A percentile compares a stretch with the other conserved stretches of the same genome.
Conservation (phyloP, 176 grass and related monocot genomes). For the Eragrostis curvula region DNA sequence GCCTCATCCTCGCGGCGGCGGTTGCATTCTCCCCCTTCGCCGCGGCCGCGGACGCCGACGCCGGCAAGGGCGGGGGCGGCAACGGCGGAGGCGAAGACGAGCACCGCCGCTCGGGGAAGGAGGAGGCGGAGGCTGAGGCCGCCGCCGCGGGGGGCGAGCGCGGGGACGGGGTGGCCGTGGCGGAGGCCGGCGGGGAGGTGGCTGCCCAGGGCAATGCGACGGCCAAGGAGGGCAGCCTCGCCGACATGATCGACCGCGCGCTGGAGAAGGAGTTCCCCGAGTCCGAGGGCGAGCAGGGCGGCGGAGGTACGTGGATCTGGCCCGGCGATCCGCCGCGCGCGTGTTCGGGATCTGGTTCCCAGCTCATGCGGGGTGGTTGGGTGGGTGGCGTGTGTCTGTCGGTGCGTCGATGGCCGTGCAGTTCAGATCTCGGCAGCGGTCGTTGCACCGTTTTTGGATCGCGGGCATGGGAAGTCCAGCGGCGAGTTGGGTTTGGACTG, state of each 20-base stretch:
- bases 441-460: slow-evolving; percentile 10
- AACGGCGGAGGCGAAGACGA: slow-evolving; percentile 27
- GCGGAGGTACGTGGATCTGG: slow-evolving; percentile 90
- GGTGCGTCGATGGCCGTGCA: slow-evolving; percentile 18
- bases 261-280: slow-evolving; percentile 99
- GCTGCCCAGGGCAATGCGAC: slow-evolving; percentile 57
- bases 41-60: slow-evolving; percentile 8
- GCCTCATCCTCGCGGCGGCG: slow-evolving; percentile 38
- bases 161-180: slow-evolving; percentile 19
- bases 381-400: neutral
- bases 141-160: slow-evolving; percentile 16
- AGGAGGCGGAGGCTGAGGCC: slow-evolving; percentile 22
- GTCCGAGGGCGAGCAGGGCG: slow-evolving; percentile 85
- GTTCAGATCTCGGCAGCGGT: slow-evolving; percentile 48
- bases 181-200: slow-evolving; percentile 48
- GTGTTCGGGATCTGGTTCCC: slow-evolving; percentile 32
- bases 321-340: neutral
- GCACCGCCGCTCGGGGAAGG: slow-evolving; percentile 32
- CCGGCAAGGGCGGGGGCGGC: neutral
- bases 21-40: slow-evolving; percentile 13
- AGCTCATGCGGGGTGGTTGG: neutral
- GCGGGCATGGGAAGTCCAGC: neutral
- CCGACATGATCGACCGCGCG: slow-evolving; percentile 97
- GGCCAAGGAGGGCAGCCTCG: slow-evolving; percentile 71
- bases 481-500: neutral